A percentile compares a stretch with the other conserved stretches of the same genome.
Conservation (phyloP, 2,329 filamentous ascomycete genomes). For the Sclerotinia subarctica region DNA sequence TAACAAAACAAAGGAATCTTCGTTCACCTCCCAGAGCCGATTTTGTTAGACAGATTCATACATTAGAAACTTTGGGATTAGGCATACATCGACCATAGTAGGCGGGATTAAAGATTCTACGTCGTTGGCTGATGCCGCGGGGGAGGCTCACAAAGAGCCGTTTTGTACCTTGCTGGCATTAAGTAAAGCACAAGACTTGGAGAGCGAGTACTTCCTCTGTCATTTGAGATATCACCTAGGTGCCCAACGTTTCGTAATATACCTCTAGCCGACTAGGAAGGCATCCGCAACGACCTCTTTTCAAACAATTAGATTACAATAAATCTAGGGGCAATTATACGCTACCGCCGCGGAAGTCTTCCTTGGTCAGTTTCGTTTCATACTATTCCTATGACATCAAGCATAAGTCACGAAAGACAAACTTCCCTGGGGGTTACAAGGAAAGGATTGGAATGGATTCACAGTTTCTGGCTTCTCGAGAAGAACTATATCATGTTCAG, state of each 20-base stretch:
- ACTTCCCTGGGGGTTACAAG: conserved; percentile 20
- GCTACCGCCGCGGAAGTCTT: neutral
- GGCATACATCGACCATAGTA: neutral
- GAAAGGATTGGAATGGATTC: conserved; percentile 56
- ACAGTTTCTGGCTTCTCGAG: conserved; percentile 56
- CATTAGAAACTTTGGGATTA: neutral
- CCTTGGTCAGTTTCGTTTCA: neutral
- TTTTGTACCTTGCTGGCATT: conserved; percentile 16
- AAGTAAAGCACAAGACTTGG: conserved; percentile 12
- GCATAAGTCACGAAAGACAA: neutral
- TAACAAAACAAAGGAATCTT: neutral
- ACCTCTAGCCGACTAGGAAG: neutral
- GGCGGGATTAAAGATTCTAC: conserved; percentile 4
- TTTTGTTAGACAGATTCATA: neutral
- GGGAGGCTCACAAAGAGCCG: conserved; percentile 20
- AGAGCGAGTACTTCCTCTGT: neutral
- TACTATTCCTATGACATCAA: conserved; percentile 15
- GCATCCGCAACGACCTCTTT: neutral
- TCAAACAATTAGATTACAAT: neutral
- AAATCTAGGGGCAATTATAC: neutral
- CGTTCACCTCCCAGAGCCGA: neutral
- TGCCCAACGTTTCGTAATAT: neutral
- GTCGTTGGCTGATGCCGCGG: conserved; percentile 21
- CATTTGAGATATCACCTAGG: neutral
- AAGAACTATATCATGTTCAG: conserved; percentile 66